Evolutionary conservation across 108 stramenopile genomes (phyloP), one percentile per base, ranked within the genome.

Genomic region (Conticribra weissflogii): DNA sequence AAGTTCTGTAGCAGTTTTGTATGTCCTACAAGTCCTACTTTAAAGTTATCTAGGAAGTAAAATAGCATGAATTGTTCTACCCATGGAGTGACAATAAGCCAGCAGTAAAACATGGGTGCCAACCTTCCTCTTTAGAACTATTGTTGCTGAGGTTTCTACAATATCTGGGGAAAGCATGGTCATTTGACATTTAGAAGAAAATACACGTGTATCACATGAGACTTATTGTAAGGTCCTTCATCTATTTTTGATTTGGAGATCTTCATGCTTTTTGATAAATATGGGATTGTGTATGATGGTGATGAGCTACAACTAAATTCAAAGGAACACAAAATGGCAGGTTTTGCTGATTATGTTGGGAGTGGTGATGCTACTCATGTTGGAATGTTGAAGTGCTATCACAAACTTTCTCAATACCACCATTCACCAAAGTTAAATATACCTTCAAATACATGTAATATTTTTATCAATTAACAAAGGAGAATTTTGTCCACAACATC

Each of bases 101-200:
- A n/a, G 12, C 5, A 5, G 18, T 3, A 18, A 19, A 3, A 18
- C 1, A 2, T 31, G 18, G 21, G 54, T 16, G 3, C 14, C 5
- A 55, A 55, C 4, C 63, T 19, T 66, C 66, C 2, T 54, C 54
- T 25, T 23, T 66, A 23, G 53, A 66, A 23, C 22, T 55, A 0
- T 27, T 67, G 44, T 29, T 67, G 28, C 23, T 67, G 1, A 54
- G 54, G 0, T 12, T 14, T 2, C 46, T 66, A 8, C n/a, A 30
- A 16, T 66, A 66, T 28, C 12, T 74, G 15, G 72, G 33, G 21
- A 14, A 65, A 33, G 53, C 54, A 19, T 66, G 8, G 0, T 59
- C 72, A 23, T 74, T 74, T 66, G 64, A 74, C 49, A 65, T 45
- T 32, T 5, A 41, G 45, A 64, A 57, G 64, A 65, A 25, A 28